phyloP scores from a whole-genome alignment of 2,329 filamentous ascomycete genomes.

The Fusarium graminum region DNA sequence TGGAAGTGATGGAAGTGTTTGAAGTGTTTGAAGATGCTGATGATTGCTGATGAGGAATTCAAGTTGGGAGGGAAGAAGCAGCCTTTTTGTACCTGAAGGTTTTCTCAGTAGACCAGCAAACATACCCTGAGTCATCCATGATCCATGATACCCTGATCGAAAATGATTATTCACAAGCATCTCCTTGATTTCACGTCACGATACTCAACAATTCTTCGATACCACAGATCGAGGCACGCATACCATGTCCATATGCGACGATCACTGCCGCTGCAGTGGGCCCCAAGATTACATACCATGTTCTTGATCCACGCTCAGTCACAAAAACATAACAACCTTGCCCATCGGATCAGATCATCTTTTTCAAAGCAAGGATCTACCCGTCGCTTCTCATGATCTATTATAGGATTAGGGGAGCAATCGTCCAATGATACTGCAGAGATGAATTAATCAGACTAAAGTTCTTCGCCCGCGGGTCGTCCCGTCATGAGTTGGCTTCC shows the following conservation, averaged over 20 bases:
- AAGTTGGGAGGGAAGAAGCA: neutral
- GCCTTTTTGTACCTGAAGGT: slow-evolving; percentile 28
- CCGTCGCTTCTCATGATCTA: too few relatives aligned
- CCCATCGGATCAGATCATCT: slow-evolving; percentile 9
- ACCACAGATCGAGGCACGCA: neutral
- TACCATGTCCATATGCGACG: neutral
- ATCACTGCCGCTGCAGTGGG: slow-evolving; percentile 16
- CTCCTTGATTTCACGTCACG: neutral
- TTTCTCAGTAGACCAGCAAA: neutral
- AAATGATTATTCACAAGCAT: neutral
- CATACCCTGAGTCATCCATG: too few relatives aligned
- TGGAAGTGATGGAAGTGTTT: slow-evolving; percentile 3
- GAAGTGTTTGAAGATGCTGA: slow-evolving; percentile 16
- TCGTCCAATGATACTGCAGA: too few relatives aligned
- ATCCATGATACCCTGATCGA: neutral
- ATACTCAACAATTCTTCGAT: neutral
- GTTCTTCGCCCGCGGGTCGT: too few relatives aligned
- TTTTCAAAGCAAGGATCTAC: neutral
- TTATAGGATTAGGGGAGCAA: too few relatives aligned
- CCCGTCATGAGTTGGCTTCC: too few relatives aligned
- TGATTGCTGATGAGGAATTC: slow-evolving; percentile 25
- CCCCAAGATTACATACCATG: slow-evolving; percentile 1
- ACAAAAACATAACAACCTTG: neutral
- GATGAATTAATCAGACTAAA: too few relatives aligned
- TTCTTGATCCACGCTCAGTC: slow-evolving; percentile 5